These are phyloP conservation scores for Leccinum brunneo-olivaceum DNA, from an alignment of 1,284 basidiomycete species.

Conservation along the genomic window DNA sequence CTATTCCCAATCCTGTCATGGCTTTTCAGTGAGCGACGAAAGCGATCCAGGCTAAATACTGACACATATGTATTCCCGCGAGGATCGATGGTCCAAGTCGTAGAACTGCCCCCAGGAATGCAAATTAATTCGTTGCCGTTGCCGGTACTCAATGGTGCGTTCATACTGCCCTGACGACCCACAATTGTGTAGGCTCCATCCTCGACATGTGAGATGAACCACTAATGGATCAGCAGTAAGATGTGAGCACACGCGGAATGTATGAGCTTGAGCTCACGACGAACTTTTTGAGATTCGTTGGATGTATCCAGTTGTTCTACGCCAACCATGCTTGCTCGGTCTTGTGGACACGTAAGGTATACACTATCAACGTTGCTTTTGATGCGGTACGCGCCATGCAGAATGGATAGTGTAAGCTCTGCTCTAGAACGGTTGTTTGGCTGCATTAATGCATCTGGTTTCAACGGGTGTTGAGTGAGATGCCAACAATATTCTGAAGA, in stretches of 20 bases:
- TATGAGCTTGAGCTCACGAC: not conserved
- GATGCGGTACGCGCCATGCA: not conserved
- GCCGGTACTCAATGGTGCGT: not conserved
- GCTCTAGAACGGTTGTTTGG: not conserved
- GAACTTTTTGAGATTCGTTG: not conserved
- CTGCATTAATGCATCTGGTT: not conserved
- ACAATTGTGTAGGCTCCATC: not conserved
- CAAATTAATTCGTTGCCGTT: not conserved
- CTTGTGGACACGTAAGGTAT: not conserved
- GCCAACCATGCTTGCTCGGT: not conserved
- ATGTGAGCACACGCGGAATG: not conserved
- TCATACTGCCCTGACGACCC: not conserved
- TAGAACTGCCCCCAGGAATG: not conserved
- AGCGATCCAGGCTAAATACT: not conserved
- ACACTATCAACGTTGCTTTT: not conserved
- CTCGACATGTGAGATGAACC: not conserved
- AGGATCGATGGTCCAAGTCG: not conserved
- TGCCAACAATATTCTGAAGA: not conserved
- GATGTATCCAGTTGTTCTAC: not conserved
- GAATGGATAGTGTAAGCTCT: not conserved
- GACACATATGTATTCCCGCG: not conserved
- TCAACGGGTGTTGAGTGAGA: not conserved
- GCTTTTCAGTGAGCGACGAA: not conserved
- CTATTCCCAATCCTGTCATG: not conserved
- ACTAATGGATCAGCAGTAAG: not conserved